Base-by-base conservation (phyloP, 2,329 filamentous ascomycete genomes). In the Ceratocystis papillata region DNA sequence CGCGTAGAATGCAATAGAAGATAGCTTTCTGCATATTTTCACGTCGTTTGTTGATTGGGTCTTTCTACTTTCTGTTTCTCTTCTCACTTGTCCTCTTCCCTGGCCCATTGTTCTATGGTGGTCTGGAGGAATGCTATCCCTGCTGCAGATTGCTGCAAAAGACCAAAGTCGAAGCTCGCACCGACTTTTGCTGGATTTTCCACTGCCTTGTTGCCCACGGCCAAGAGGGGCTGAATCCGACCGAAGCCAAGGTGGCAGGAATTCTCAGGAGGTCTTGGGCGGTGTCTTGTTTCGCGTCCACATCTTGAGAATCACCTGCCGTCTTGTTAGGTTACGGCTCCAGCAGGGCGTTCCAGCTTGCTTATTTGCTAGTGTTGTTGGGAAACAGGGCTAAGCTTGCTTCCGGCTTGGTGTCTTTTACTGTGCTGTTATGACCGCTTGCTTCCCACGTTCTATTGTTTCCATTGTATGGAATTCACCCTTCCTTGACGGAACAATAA, bases 181-280 rank as follows among this genome's bases (percentile, higher is more conserved):
- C 62, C 20, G 25, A 41, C 62, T 46, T 33, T 50, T 63, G n/a
- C 62, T 30, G 62, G 22, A 3, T 22, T 37, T 63, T 33, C 62
- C 8, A 41, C 37, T 15, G 37, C 25, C 8, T 46, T 63, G 50
- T 30, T 57, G 53, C 53, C 53, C 12, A 57, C n/a, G 53, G 28
- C 53, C 22, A 57, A 5, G 22, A 30, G 7, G 5, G 4, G 10
- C 53, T 12, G 53, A 12, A 30, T 28, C 25, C 3, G 20, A 5
- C n/a, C 8, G 12, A 20, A 25, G 48, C 7, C 48, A 50, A 25
- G 22, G 48, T 22, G 48, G n/a, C 48, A 12, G 17, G n/a, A 50
- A 22, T 5, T 20, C 7, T 41, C 37, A 41, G 22, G 48, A 50
- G 48, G 48, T 50, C 48, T 20, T 50, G 48, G 7, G 48, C 7